These are phyloP conservation scores for Crithidia sp. DNA, from an alignment of 208 protist genomes.

Conservation along the genomic window DNA sequence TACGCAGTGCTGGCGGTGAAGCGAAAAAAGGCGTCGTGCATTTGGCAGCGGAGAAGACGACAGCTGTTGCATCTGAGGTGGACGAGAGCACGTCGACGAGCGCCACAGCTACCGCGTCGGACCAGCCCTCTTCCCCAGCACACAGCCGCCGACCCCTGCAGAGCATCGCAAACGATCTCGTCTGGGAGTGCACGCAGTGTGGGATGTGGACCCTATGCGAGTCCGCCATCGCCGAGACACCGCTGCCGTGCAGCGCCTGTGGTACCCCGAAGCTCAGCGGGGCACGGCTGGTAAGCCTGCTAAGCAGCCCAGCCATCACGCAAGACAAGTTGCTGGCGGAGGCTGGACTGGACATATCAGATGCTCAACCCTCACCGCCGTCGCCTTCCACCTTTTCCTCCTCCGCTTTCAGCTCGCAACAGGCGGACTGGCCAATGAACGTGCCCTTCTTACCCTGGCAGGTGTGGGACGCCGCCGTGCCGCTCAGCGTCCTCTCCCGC, in stretches of 20 bases:
- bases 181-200: conserved; percentile 90
- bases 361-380: neutral
- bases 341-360: neutral
- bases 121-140: no score
- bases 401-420: conserved; percentile 39
- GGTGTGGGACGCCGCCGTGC: conserved; percentile 85
- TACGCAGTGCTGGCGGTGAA: neutral
- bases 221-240: conserved; percentile 26
- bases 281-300: conserved; percentile 33
- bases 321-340: conserved; percentile 14
- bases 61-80: no score
- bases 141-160: neutral
- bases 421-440: conserved; percentile 82
- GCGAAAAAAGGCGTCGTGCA: neutral
- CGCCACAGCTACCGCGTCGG: no score
- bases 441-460: conserved; percentile 88
- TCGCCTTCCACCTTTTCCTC: neutral
- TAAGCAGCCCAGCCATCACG: conserved; percentile 32
- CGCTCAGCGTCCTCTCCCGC: conserved; percentile 51
- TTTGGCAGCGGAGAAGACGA: no score
- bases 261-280: conserved; percentile 59
- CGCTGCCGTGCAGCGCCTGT: conserved; percentile 57
- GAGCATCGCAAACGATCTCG: conserved; percentile 42
- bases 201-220: conserved; percentile 63
- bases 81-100: no score